These are phyloP conservation scores for Kluyveromyces wickerhamii DNA, from an alignment of 805 yeast species.

Conservation along the genomic window DNA sequence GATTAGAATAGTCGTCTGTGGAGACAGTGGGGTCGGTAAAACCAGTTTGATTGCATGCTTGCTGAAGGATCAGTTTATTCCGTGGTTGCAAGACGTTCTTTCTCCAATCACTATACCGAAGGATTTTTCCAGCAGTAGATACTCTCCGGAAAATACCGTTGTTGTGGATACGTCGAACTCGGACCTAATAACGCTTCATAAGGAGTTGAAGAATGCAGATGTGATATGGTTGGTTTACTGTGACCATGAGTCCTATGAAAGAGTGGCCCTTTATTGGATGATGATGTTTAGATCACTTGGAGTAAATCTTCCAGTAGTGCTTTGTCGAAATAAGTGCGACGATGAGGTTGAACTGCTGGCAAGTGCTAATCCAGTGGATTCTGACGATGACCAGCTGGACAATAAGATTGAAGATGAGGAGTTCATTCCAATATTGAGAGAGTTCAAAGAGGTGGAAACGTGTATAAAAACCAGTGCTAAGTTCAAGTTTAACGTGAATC, in stretches of 20 bases:
- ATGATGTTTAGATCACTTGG: slow-evolving; percentile 89
- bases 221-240: slow-evolving; percentile 93
- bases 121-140: slow-evolving; percentile 51
- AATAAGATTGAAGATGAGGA: slow-evolving; percentile 60
- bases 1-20: slow-evolving; percentile 82
- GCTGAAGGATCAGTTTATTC: slow-evolving; percentile 72
- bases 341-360: slow-evolving; percentile 12
- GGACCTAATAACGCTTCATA: slow-evolving; percentile 52
- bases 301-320: slow-evolving; percentile 84
- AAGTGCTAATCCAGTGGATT: slow-evolving; percentile 8
- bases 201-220: slow-evolving; percentile 75
- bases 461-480: slow-evolving; percentile 86
- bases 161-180: slow-evolving; percentile 74
- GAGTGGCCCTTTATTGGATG: slow-evolving; percentile 91
- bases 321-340: slow-evolving; percentile 80
- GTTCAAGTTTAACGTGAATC: slow-evolving; percentile 75
- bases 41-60: slow-evolving; percentile 71
- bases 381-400: slow-evolving; percentile 22
- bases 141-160: slow-evolving; percentile 58
- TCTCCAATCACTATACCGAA: slow-evolving; percentile 82
- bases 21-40: slow-evolving; percentile 84
- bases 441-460: slow-evolving; percentile 89
- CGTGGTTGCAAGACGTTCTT: slow-evolving; percentile 66
- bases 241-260: slow-evolving; percentile 90
- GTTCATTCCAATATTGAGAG: slow-evolving; percentile 75